Evolutionary conservation across 495 filamentous ascomycete species (phyloP).

Genomic region (Amniculicola lignicola): DNA sequence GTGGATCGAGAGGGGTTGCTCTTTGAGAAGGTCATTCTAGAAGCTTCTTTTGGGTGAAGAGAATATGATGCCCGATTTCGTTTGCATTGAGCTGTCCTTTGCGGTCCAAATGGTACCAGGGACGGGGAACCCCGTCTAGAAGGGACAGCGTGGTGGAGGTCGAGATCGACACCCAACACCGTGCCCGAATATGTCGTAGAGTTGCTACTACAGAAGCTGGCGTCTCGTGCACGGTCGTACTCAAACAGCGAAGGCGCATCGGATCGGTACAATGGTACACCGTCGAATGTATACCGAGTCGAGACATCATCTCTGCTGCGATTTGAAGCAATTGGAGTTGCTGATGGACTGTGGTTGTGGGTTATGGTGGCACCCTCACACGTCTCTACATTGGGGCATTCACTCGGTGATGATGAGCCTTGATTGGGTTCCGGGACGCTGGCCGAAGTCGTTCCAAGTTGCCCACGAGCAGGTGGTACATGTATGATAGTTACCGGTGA

Average conservation of each 20-base stretch:
- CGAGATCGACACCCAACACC: constrained; percentile 25
- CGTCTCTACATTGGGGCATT: background rate
- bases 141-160: constrained; percentile 15
- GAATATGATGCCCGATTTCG: too few species aligned
- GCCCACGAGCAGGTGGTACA: too few species aligned
- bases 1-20: background rate
- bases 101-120: background rate
- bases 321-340: background rate
- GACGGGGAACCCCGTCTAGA: constrained; percentile 2
- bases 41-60: too few species aligned
- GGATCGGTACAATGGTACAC: constrained; percentile 1
- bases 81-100: too few species aligned
- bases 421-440: too few species aligned
- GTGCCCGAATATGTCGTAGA: constrained; percentile 24
- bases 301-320: constrained; percentile 18
- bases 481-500: too few species aligned
- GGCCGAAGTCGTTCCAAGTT: too few species aligned
- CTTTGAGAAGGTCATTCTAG: too few species aligned
- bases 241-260: constrained; percentile 24
- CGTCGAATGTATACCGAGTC: constrained; percentile 9
- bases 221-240: constrained; percentile 9
- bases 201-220: constrained; percentile 19
- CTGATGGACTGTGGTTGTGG: background rate
- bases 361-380: background rate
- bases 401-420: background rate